Percentiles rank a stretch among this genome's conserved stretches.
phyloP scores from a whole-genome alignment of 2,329 filamentous ascomycete species.

The Pseudogymnoascus pannorum region DNA sequence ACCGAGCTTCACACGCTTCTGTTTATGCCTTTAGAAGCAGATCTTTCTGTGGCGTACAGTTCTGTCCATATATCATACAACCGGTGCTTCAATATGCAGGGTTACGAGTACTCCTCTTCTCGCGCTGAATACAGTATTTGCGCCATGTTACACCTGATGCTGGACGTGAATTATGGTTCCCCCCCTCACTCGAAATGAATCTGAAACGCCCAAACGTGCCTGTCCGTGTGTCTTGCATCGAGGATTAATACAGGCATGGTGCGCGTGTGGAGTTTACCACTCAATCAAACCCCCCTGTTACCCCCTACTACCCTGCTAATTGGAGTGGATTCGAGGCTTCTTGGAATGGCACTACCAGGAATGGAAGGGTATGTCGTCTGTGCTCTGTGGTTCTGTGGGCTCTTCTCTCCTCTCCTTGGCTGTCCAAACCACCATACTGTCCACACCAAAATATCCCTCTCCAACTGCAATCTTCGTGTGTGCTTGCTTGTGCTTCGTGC shows the following conservation, averaged over 20 bases:
- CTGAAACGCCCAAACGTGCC: constrained; percentile 3
- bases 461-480: not conserved
- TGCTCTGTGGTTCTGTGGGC: constrained; percentile 6
- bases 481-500: not conserved
- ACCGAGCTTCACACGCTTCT: not conserved
- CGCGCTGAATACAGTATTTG: not conserved
- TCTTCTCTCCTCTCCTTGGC: constrained; percentile 2
- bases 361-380: not conserved
- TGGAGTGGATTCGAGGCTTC: constrained; percentile 8
- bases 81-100: not conserved
- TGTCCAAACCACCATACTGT: not conserved
- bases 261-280: not conserved
- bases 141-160: not conserved
- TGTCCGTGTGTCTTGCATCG: not conserved
- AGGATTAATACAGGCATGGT: constrained; percentile 7
- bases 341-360: not conserved
- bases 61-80: not conserved
- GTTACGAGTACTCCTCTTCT: not conserved
- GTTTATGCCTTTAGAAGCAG: not conserved
- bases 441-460: constrained; percentile 5
- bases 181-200: not conserved
- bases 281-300: not conserved
- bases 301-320: not conserved
- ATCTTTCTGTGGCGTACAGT: not conserved
- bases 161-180: not conserved